Percentiles rank a stretch among this genome's conserved stretches.
Evolutionary conservation across 768 basidiomycete species (phyloP).

Genomic region (Tylopilus plumbeoviolaceoides): DNA sequence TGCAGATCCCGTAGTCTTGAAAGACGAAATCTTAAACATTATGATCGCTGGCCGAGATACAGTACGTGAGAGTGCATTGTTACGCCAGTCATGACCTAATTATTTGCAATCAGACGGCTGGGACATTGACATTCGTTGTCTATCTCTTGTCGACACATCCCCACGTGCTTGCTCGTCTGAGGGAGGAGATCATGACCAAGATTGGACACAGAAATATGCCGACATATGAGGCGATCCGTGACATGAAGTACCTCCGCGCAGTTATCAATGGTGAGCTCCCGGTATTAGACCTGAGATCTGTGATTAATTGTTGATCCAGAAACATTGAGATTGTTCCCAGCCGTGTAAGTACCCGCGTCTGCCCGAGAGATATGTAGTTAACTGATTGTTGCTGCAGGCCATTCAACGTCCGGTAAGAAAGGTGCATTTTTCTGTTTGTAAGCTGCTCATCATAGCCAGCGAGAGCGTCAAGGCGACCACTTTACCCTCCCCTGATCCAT

Average conservation of each 20-base stretch:
- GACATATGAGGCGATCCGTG: constrained; percentile 50
- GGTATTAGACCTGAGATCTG: background rate
- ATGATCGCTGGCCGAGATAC: constrained; percentile 32
- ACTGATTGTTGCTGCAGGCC: constrained; percentile 28
- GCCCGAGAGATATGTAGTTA: background rate
- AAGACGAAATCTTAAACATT: constrained; percentile 34
- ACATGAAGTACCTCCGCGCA: constrained; percentile 62
- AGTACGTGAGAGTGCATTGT: constrained; percentile 5
- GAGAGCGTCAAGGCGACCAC: constrained; percentile 45
- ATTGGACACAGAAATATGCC: constrained; percentile 49
- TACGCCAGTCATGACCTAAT: background rate
- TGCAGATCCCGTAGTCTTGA: constrained; percentile 26
- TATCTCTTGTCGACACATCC: constrained; percentile 51
- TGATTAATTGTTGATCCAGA: constrained; percentile 29
- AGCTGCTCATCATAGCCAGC: constrained; percentile 25
- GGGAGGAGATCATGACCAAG: constrained; percentile 50
- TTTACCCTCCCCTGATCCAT: constrained; percentile 33
- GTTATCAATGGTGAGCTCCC: constrained; percentile 52
- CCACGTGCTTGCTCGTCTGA: constrained; percentile 40
- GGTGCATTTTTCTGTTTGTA: background rate
- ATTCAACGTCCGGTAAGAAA: constrained; percentile 43
- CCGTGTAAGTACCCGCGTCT: constrained; percentile 31
- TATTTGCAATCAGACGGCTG: constrained; percentile 35
- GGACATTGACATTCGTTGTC: constrained; percentile 33
- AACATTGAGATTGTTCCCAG: constrained; percentile 52